Base-by-base conservation (phyloP, 768 basidiomycete species). In the Suillus bovinus region DNA sequence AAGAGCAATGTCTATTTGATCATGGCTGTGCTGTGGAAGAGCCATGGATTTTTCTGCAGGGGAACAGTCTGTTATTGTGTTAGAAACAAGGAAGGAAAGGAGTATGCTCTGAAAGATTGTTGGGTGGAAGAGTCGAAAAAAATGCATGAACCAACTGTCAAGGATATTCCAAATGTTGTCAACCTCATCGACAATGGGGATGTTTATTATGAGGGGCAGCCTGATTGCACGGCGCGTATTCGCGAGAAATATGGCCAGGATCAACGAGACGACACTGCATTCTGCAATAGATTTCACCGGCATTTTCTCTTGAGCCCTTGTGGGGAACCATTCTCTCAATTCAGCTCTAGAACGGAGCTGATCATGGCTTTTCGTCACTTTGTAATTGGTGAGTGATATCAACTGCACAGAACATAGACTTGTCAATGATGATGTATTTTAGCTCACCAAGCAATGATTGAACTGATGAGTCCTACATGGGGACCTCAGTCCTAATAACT, bases 341-440 rank as follows among this genome's bases (percentile, higher is more conserved):
- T 49, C 47, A 27, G 47, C 6, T 49, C 47, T 27, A 49, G 47
- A 7, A 57, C 27, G 10, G 54, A 66, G 38, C 59, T 66, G 10
- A n/a, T 66, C 2, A 17, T 58, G 5, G 41, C 62, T 20, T 66
- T 66, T n/a, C 4, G 62, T 4, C 50, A 66, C 20, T 61, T 29
- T 24, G 14, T 59, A 14, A 4, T 58, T 5, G 44, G 60, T 63
- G 36, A 50, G 50, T 42, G n/a, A 39, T 39, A 39, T 39, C 17
- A 17, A 39, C 39, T 17, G 39, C 7, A 17, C 42, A 44, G 42
- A 42, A 42, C 41, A 42, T 42, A 39, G 16, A 39, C 39, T 39
- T 5, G 16, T 17, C 17, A 39, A 39, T 39, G 16, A 39, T 6
- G 6, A 39, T 39, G 17, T 39, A 17, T 39, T 42, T 42, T 42